These are phyloP conservation scores for Blastocystis sp. DNA, from an alignment of 352 stramenopile species.

Conservation along the genomic window DNA sequence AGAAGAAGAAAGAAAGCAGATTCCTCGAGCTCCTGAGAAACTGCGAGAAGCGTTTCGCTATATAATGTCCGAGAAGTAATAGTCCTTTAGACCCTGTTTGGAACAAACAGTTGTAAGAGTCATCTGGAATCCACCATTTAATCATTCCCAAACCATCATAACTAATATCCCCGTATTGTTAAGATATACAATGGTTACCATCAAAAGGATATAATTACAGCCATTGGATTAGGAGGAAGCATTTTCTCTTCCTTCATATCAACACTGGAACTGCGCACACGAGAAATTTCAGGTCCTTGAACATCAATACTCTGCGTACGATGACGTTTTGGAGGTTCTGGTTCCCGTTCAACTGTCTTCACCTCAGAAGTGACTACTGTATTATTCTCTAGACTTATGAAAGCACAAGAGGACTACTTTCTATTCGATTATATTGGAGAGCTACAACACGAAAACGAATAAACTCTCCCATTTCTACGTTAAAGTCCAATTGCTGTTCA, in stretches of 20 bases:
- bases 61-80: slow-evolving; percentile 29
- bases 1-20: neutral
- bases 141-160: slow-evolving; percentile 55
- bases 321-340: neutral
- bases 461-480: slow-evolving; percentile 33
- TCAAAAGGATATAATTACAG: slow-evolving; percentile 65
- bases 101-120: slow-evolving; percentile 41
- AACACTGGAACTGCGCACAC: slow-evolving; percentile 51
- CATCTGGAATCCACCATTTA: slow-evolving; percentile 68
- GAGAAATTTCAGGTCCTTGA: slow-evolving; percentile 56
- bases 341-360: slow-evolving; percentile 30
- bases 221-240: slow-evolving; percentile 60
- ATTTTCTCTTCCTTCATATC: slow-evolving; percentile 48
- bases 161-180: slow-evolving; percentile 57
- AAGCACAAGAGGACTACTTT: neutral
- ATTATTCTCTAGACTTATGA: slow-evolving; percentile 41
- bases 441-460: slow-evolving; percentile 52
- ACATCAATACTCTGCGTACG: slow-evolving; percentile 62
- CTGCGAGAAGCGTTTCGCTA: slow-evolving; percentile 11
- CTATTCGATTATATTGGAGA: slow-evolving; percentile 58
- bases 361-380: slow-evolving; percentile 57
- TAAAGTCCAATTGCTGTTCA: slow-evolving; percentile 60
- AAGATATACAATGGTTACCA: neutral
- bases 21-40: slow-evolving; percentile 6
- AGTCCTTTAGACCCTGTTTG: slow-evolving; percentile 62